Conservation (phyloP, 306 rosid species). For the Cucumis sativus region Cucumber_9930_V3 NC_026658.2:26324501-26325000, state of each 20-base stretch:
- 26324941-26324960: constrained; percentile 99
- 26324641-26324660: background rate
- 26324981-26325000: constrained; percentile 9
- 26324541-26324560: background rate
- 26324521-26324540: background rate
- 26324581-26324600: background rate
- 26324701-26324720: background rate
- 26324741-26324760: constrained; percentile 55
- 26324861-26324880: constrained; percentile 23
- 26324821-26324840: constrained; percentile 38
- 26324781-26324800: constrained; percentile 10
- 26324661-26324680: background rate
- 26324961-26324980: constrained; percentile 46
- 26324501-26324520: background rate
- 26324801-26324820: constrained; percentile 24
- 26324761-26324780: constrained; percentile 62
- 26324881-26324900: constrained; percentile 21
- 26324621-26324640: background rate
- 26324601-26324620: background rate
- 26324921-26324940: constrained; percentile 69
- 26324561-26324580: background rate
- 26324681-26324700: background rate
- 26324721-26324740: background rate
- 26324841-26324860: constrained; percentile 29
- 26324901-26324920: constrained; percentile 47